Conservation (phyloP, 345 rosid genomes). For the Tarenaya hassleriana region DNA sequence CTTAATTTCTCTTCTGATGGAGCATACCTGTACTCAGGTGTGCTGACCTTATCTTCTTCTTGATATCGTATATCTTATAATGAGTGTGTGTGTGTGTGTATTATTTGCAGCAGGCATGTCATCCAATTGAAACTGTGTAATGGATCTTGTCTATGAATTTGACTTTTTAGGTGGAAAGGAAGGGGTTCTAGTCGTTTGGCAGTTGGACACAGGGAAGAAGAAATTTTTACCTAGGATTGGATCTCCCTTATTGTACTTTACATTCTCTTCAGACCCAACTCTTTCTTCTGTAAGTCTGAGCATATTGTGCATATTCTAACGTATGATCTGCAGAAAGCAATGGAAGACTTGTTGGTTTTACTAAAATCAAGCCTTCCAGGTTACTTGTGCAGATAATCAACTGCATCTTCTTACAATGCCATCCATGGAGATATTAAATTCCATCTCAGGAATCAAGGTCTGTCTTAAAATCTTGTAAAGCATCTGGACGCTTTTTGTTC, state of each 20-base stretch:
- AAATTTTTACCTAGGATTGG: conserved; percentile 90
- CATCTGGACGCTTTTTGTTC: not conserved
- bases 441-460: conserved; percentile 94
- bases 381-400: conserved; percentile 96
- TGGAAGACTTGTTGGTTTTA: conserved; percentile 4
- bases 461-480: conserved; percentile 18
- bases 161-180: conserved; percentile 75
- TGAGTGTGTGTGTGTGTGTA: not conserved
- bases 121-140: not conserved
- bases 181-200: conserved; percentile 99
- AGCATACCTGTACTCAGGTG: conserved; percentile 81
- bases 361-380: conserved; percentile 46
- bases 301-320: conserved; percentile 8
- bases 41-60: not conserved
- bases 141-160: conserved; percentile 1
- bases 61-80: too few relatives aligned
- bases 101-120: not conserved
- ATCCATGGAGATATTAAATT: conserved; percentile 72
- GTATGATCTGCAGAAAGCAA: not conserved
- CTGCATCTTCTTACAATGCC: conserved; percentile 86
- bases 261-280: conserved; percentile 70
- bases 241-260: conserved; percentile 70
- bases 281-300: conserved; percentile 69
- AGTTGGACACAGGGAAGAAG: conserved; percentile 91
- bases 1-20: conserved; percentile 92